Conservation (phyloP, 352 stramenopile species). For the Globisporangium uncinulatum region DNA sequence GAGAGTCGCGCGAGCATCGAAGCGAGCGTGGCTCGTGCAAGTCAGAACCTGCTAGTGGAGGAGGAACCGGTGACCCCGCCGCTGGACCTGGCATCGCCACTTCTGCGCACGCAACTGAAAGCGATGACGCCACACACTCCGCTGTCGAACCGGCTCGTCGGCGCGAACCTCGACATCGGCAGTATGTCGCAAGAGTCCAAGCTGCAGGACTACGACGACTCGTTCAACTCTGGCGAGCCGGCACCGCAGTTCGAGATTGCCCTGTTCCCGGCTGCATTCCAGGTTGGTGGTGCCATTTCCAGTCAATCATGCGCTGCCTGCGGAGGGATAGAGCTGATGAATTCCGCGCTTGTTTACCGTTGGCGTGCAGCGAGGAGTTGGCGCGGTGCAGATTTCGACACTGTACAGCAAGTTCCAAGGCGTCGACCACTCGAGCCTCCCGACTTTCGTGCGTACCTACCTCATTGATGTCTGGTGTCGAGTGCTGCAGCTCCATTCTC, state of each 20-base stretch:
- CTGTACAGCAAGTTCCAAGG: slow-evolving; percentile 85
- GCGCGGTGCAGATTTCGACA: slow-evolving; percentile 77
- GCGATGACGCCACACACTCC: slow-evolving; percentile 81
- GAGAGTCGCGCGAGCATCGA: slow-evolving; percentile 23
- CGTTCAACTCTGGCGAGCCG: slow-evolving; percentile 51
- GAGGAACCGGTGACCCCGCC: slow-evolving; percentile 57
- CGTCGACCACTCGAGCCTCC: slow-evolving; percentile 28
- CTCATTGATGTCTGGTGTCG: slow-evolving; percentile 11
- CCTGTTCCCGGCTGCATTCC: slow-evolving; percentile 63
- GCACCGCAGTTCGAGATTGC: slow-evolving; percentile 71
- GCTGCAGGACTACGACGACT: slow-evolving; percentile 68
- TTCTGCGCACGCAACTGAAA: slow-evolving; percentile 76
- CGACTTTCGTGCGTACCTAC: slow-evolving; percentile 47
- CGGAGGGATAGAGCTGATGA: neutral
- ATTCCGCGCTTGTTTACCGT: slow-evolving; percentile 2
- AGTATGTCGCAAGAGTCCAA: slow-evolving; percentile 61
- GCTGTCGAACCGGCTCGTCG: slow-evolving; percentile 78
- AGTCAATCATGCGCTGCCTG: neutral
- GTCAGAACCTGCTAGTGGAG: slow-evolving; percentile 30
- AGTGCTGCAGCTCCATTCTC: slow-evolving; percentile 1
- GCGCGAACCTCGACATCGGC: slow-evolving; percentile 66
- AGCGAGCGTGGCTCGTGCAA: slow-evolving; percentile 25
- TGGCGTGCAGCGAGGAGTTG: slow-evolving; percentile 46
- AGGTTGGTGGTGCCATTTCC: slow-evolving; percentile 27
- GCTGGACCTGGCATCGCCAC: slow-evolving; percentile 67